Conservation (phyloP, 768 basidiomycete genomes). For the Mycena galericulata region DNA sequence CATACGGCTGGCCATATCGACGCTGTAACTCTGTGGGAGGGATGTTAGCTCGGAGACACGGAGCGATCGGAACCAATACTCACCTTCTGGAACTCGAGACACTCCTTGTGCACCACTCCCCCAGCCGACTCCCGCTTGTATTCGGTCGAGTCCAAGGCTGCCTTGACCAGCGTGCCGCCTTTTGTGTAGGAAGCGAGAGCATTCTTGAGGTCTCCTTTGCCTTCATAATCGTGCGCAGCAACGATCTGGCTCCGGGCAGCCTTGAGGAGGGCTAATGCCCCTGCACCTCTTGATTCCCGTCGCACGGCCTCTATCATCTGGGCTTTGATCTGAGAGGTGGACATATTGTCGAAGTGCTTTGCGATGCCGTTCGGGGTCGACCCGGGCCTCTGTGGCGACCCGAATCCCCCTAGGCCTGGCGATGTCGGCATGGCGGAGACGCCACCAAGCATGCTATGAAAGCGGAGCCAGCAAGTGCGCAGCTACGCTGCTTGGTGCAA, state of each 20-base stretch:
- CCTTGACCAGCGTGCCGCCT: constrained; percentile 68
- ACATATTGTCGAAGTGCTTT: constrained; percentile 49
- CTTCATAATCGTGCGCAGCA: constrained; percentile 64
- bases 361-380: constrained; percentile 30
- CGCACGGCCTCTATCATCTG: constrained; percentile 60
- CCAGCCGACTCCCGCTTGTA: constrained; percentile 64
- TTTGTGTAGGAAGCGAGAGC: constrained; percentile 72
- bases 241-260: constrained; percentile 69
- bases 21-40: constrained; percentile 47
- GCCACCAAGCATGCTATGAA: constrained; percentile 34
- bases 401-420: constrained; percentile 42
- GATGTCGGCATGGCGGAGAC: constrained; percentile 44
- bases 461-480: constrained; percentile 12
- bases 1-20: constrained; percentile 53
- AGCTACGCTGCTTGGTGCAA: neutral
- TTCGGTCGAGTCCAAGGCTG: constrained; percentile 71
- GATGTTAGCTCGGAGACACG: constrained; percentile 22
- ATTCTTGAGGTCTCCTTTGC: constrained; percentile 67
- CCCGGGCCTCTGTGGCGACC: constrained; percentile 36
- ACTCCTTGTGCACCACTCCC: constrained; percentile 71
- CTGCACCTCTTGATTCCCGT: constrained; percentile 67
- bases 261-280: constrained; percentile 70
- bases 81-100: constrained; percentile 75
- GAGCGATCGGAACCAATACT: constrained; percentile 39
- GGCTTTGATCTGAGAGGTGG: constrained; percentile 57